These are phyloP conservation scores for Xerocomellus dryophilus DNA, from an alignment of 768 basidiomycete genomes.

Conservation along the genomic window DNA sequence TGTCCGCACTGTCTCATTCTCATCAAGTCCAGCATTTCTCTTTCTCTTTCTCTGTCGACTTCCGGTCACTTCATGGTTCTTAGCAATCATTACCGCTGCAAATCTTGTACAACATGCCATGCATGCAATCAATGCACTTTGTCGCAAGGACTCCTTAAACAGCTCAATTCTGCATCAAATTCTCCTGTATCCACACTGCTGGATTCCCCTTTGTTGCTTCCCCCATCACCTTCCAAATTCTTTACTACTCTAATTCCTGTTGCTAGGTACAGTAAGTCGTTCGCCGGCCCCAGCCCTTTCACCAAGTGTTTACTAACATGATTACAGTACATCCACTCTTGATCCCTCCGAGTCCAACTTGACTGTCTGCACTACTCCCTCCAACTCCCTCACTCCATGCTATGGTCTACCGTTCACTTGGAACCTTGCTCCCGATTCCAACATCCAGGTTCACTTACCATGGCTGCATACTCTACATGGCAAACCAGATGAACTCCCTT, in stretches of 20 bases:
- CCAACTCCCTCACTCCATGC: background rate
- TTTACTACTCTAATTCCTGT: too few relatives aligned
- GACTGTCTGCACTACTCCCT: too few relatives aligned
- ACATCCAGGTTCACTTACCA: background rate
- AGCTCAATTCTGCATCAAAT: too few relatives aligned
- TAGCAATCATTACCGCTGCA: background rate
- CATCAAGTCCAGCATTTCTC: background rate
- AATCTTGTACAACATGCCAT: background rate
- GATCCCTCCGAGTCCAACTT: too few relatives aligned
- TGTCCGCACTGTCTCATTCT: background rate
- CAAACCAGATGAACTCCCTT: background rate
- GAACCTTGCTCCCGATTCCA: background rate
- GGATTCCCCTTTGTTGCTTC: background rate
- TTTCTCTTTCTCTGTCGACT: background rate
- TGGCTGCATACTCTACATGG: background rate
- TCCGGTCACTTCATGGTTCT: background rate
- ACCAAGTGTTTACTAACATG: too few relatives aligned
- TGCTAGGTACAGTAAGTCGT: too few relatives aligned
- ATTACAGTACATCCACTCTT: too few relatives aligned
- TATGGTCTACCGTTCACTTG: background rate
- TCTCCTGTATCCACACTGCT: too few relatives aligned
- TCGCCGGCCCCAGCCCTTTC: too few relatives aligned
- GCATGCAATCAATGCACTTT: background rate
- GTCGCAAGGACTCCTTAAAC: too few relatives aligned
- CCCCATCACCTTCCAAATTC: too few relatives aligned